Evolutionary conservation across 306 rosid species (phyloP), one percentile per base, ranked within the genome.

Genomic region (Dryas drummondii): DNA sequence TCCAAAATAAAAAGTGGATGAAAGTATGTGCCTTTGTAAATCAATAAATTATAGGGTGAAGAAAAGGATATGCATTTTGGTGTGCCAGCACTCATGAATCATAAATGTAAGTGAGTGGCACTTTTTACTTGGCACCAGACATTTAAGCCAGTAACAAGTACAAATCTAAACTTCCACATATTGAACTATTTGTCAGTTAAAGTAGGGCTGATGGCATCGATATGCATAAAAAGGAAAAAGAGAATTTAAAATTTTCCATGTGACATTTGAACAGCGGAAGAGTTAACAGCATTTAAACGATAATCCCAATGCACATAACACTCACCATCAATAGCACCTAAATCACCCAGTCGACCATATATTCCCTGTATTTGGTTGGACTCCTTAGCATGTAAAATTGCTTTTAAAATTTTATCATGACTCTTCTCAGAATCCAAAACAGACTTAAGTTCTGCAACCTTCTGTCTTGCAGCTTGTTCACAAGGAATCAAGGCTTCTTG

Each of bases 281-380:
- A 48, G 19, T 15, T 45, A 19, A 8, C 19, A 75, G 58, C 46
- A 70, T 49, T 46, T 12, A 51, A 37, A 66, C 44, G 40, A 4
- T 14, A 7, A 62, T 41, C 26, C 13, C 40, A 47, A 54, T 76
- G 40, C 68, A 48, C 48, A 73, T 67, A 79, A 77, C 40, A 32
- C 88, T 81, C 77, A 92, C 99, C 93, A 66, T 92, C 96, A 66
- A 94, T 94, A 76, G 99, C 97, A 76, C 99, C 99, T 77, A 94
- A 84, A 87, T 94, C 97, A 66, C 99, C 99, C 96, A 94, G 83
- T 76, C 97, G 93, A 13, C 99, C 97, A 83, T 94, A 92, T 84
- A 94, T 94, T 78, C 99, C 99, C 44, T 83, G 88, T 56, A 94
- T 90, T 76, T 57, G 87, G 77, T 84, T 87, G 70, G 89, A 82